phyloP scores from a whole-genome alignment of 2,329 filamentous ascomycete species.

The Colletotrichum lindemuthianum region DNA sequence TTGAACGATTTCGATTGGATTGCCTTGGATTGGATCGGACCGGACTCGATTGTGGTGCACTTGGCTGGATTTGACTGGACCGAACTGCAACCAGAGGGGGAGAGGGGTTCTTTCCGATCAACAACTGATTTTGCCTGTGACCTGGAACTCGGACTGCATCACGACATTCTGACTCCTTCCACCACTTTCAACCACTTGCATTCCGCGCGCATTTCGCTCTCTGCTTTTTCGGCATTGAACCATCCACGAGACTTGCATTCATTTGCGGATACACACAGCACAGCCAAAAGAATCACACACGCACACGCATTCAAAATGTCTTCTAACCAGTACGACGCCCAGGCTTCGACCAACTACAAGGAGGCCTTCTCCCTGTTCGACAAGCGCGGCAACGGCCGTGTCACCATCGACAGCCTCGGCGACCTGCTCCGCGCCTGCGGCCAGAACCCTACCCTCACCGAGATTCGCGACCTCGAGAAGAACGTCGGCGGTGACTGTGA shows the following conservation, averaged over 20 bases:
- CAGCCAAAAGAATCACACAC: background rate
- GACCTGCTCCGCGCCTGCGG: conserved; percentile 96
- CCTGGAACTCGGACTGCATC: conserved; percentile 15
- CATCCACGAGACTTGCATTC: background rate
- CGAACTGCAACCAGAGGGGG: background rate
- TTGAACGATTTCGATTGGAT: too few species aligned
- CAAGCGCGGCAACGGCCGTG: conserved; percentile 97
- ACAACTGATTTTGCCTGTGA: background rate
- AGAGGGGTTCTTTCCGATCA: conserved; percentile 20
- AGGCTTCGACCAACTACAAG: conserved; percentile 97
- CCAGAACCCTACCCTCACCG: conserved; percentile 94
- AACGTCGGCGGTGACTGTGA: conserved; percentile 89
- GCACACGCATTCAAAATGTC: conserved; percentile 48
- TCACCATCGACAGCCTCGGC: conserved; percentile 85
- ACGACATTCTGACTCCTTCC: conserved; percentile 22
- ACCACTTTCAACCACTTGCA: background rate
- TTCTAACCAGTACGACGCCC: conserved; percentile 64
- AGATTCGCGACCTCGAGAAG: conserved; percentile 94
- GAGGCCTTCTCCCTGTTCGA: conserved; percentile 99
- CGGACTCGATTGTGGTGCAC: too few species aligned
- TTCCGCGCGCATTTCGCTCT: background rate
- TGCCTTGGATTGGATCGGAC: too few species aligned
- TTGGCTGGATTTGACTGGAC: too few species aligned
- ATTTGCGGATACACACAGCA: conserved; percentile 10
- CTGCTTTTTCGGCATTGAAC: background rate